These are phyloP conservation scores for Pseudogymnoascus pannorum DNA, from an alignment of 2,329 filamentous ascomycete genomes.

Conservation along the genomic window DNA sequence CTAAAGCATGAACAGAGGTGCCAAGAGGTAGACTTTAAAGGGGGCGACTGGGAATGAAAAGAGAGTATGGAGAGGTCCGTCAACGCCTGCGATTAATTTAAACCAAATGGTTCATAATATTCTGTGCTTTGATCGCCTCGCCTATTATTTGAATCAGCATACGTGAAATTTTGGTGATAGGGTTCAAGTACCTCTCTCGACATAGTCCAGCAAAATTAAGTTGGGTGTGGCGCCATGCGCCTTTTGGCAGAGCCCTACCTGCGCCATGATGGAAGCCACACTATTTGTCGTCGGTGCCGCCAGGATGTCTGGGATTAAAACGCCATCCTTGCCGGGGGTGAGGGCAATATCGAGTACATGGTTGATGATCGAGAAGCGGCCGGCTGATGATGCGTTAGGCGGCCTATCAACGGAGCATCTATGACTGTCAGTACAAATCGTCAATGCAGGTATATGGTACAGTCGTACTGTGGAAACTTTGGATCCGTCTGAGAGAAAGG, in stretches of 20 bases:
- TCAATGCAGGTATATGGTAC: not conserved
- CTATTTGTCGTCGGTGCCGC: slow-evolving; percentile 39
- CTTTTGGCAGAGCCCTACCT: slow-evolving; percentile 38
- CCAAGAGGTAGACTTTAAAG: not conserved
- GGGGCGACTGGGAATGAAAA: not conserved
- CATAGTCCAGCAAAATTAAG: slow-evolving; percentile 53
- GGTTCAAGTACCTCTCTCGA: slow-evolving; percentile 36
- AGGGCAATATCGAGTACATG: slow-evolving; percentile 52
- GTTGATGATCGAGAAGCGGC: slow-evolving; percentile 52
- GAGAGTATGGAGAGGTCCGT: not conserved
- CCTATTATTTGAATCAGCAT: slow-evolving; percentile 18
- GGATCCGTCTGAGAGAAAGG: slow-evolving; percentile 55
- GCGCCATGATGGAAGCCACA: slow-evolving; percentile 42
- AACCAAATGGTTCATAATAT: slow-evolving; percentile 20
- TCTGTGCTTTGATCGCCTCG: slow-evolving; percentile 25
- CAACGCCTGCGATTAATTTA: not conserved
- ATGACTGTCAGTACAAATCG: slow-evolving; percentile 1
- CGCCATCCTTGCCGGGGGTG: slow-evolving; percentile 17
- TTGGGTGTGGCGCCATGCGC: slow-evolving; percentile 42
- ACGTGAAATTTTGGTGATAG: not conserved
- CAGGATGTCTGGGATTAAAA: slow-evolving; percentile 47
- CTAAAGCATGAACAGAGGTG: not conserved
- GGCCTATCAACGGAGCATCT: slow-evolving; percentile 62
- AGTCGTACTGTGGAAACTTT: slow-evolving; percentile 40
- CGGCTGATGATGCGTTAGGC: slow-evolving; percentile 33